Percentiles rank a stretch among this genome's conserved stretches.
phyloP scores from a whole-genome alignment of 176 grass and related monocot genomes.

The Cenchrus fungigraminus region DNA sequence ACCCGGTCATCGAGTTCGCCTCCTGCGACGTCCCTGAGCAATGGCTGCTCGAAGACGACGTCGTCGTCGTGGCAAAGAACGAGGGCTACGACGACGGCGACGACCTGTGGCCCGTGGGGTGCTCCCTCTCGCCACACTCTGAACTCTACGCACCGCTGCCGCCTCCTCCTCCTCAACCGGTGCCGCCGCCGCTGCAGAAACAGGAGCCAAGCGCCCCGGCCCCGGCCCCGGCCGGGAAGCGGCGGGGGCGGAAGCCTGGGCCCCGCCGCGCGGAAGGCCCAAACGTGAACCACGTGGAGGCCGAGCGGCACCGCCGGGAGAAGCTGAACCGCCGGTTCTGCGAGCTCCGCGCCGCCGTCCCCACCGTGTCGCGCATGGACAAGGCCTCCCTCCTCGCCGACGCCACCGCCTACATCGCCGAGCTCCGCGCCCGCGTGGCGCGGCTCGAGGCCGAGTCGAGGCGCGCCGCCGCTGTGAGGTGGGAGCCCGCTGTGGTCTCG shows the following conservation, averaged over 20 bases:
- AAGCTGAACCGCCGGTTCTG: slow-evolving; percentile 81
- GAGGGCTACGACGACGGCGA: slow-evolving; percentile 21
- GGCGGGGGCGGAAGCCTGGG: slow-evolving; percentile 47
- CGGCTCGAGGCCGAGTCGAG: too few relatives aligned
- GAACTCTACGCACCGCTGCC: slow-evolving; percentile 30
- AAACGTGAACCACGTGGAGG: slow-evolving; percentile 63
- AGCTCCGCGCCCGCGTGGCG: too few relatives aligned
- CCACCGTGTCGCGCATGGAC: too few relatives aligned
- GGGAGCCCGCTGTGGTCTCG: not conserved
- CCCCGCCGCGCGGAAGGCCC: slow-evolving; percentile 11
- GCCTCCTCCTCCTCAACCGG: not conserved
- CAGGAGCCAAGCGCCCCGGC: not conserved
- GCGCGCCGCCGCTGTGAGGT: not conserved
- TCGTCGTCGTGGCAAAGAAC: slow-evolving; percentile 22
- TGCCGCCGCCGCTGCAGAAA: too few relatives aligned
- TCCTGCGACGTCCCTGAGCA: slow-evolving; percentile 57
- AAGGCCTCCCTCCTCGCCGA: too few relatives aligned
- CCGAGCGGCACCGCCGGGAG: slow-evolving; percentile 79
- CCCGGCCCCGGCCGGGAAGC: slow-evolving; percentile 24
- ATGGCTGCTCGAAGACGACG: slow-evolving; percentile 46
- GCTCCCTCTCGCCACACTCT: slow-evolving; percentile 40
- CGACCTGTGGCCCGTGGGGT: slow-evolving; percentile 6
- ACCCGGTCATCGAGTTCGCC: slow-evolving; percentile 43
- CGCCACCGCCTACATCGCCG: too few relatives aligned
- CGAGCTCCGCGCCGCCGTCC: slow-evolving; percentile 40